Percentiles rank a stretch among this genome's conserved stretches.
phyloP scores from a whole-genome alignment of 2,329 filamentous ascomycete species.

The Pseudophaeomoniella oleicola region DNA sequence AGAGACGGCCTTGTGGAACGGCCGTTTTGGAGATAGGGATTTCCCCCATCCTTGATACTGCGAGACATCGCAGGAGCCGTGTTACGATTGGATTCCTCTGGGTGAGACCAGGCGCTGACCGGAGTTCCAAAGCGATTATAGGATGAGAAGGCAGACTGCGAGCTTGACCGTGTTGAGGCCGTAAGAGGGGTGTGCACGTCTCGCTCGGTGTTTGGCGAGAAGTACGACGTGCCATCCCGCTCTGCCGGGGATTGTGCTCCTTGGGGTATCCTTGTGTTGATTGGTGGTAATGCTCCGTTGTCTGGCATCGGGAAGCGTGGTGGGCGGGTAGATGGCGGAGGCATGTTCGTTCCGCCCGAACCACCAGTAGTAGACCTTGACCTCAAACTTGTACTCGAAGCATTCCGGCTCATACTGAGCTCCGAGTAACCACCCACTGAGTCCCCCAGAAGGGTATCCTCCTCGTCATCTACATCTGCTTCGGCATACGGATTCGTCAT shows the following conservation, averaged over 20 bases:
- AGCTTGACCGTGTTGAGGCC: slow-evolving; percentile 41
- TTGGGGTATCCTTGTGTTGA: slow-evolving; percentile 36
- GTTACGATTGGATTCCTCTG: slow-evolving; percentile 65
- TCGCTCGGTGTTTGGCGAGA: slow-evolving; percentile 69
- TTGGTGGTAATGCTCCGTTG: slow-evolving; percentile 53
- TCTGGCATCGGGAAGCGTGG: slow-evolving; percentile 58
- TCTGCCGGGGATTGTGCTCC: slow-evolving; percentile 44
- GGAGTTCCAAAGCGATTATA: slow-evolving; percentile 65
- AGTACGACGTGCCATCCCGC: slow-evolving; percentile 68
- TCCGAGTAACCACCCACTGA: slow-evolving; percentile 27
- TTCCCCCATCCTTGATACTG: slow-evolving; percentile 53
- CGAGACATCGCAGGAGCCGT: slow-evolving; percentile 78
- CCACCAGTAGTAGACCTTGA: slow-evolving; percentile 61
- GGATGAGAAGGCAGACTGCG: slow-evolving; percentile 52
- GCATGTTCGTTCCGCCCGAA: slow-evolving; percentile 24
- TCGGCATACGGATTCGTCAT: slow-evolving; percentile 71
- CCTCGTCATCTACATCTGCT: slow-evolving; percentile 40
- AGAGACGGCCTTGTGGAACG: slow-evolving; percentile 57
- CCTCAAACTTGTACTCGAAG: slow-evolving; percentile 60
- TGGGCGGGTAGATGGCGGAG: slow-evolving; percentile 34
- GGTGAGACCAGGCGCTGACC: slow-evolving; percentile 41
- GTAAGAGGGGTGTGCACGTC: slow-evolving; percentile 19
- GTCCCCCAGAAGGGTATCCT: slow-evolving; percentile 17
- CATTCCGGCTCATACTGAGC: slow-evolving; percentile 48
- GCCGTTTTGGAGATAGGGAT: slow-evolving; percentile 47